Evolutionary conservation across 2,329 filamentous ascomycete species (phyloP).

Genomic region (Cadophora malorum): DNA sequence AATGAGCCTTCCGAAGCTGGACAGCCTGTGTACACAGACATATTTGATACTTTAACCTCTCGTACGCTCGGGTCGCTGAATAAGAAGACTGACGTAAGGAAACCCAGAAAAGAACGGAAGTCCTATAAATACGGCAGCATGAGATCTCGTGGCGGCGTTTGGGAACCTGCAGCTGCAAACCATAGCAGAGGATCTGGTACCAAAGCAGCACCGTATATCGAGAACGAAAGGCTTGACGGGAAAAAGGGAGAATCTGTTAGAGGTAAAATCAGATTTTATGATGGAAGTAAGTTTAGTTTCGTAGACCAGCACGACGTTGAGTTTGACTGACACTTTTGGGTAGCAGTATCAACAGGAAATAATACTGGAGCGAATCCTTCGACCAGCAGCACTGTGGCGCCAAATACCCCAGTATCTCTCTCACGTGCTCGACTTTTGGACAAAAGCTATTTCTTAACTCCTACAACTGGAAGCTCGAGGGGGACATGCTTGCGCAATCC

Average conservation of each 20-base stretch:
- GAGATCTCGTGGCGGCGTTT: slow-evolving; percentile 13
- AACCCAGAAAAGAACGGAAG: slow-evolving; percentile 15
- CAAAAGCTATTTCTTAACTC: slow-evolving; percentile 18
- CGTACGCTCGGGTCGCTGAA: neutral
- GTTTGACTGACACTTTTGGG: neutral
- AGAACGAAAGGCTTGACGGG: slow-evolving; percentile 21
- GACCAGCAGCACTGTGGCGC: neutral
- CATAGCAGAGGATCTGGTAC: slow-evolving; percentile 2
- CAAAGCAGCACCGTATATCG: slow-evolving; percentile 15
- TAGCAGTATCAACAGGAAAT: slow-evolving; percentile 29
- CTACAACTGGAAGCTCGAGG: slow-evolving; percentile 23
- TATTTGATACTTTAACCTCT: slow-evolving; percentile 9
- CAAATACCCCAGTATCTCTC: slow-evolving; percentile 19
- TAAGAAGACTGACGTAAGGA: slow-evolving; percentile 2
- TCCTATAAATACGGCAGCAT: slow-evolving; percentile 16
- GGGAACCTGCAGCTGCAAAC: neutral
- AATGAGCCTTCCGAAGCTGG: slow-evolving; percentile 19
- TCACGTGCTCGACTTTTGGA: slow-evolving; percentile 8
- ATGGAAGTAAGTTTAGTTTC: slow-evolving; percentile 31
- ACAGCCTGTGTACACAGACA: slow-evolving; percentile 7
- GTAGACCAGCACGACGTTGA: neutral
- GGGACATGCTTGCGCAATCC: neutral
- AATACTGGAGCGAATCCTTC: slow-evolving; percentile 25
- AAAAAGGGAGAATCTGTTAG: slow-evolving; percentile 31
- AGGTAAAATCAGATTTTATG: slow-evolving; percentile 40